Evolutionary conservation across 2,329 filamentous ascomycete genomes (phyloP), one percentile per base, ranked within the genome.

Genomic region (Trichoderma endophyticum): DNA sequence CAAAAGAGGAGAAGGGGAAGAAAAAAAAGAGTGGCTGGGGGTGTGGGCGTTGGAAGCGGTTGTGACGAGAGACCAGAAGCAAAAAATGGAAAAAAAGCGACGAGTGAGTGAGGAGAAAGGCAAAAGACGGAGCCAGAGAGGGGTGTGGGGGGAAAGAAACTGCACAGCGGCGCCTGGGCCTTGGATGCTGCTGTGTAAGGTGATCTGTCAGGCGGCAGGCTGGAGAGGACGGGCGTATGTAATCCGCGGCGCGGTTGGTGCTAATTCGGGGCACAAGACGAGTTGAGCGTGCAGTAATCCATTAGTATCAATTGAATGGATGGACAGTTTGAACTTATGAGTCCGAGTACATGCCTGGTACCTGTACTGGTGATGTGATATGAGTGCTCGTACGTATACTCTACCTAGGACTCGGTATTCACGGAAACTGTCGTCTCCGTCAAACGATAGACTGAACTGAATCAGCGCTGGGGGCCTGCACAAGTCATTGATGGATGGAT

Each of bases 21-120:
- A 30, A 56, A 56, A 65, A 70, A 66, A 43, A 69, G 68, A 69
- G 73, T 69, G 71, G 73, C 70, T 71, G 67, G 71, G 65, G 51
- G 63, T 24, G 72, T 59, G 51, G 59, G 56, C 56, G 68, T 24
- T 11, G 36, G 65, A 54, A n/a, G 57, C 39, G 39, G 39, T 67
- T 67, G 43, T 48, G 60, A 59, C 68, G 48, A 71, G 43, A 39
- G 57, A 34, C 24, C 21, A 48, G 28, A 68, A 48, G 21, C 18
- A 68, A 32, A 21, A 43, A 36, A 54, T 15, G 30, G 14, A 39
- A 39, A 39, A 39, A 39, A 72, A 32, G 57, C 32, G 14, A 32
- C 32, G 36, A 68, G 70, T 36, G 43, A 43, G 65, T 59, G 54
- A 57, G 65, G 43, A 57, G 48, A 51, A 32, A 32, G 65, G 62